These are phyloP conservation scores for Plasmodium vivax DNA, from an alignment of 169 alveolate genomes.

Conservation along the genomic window DNA sequence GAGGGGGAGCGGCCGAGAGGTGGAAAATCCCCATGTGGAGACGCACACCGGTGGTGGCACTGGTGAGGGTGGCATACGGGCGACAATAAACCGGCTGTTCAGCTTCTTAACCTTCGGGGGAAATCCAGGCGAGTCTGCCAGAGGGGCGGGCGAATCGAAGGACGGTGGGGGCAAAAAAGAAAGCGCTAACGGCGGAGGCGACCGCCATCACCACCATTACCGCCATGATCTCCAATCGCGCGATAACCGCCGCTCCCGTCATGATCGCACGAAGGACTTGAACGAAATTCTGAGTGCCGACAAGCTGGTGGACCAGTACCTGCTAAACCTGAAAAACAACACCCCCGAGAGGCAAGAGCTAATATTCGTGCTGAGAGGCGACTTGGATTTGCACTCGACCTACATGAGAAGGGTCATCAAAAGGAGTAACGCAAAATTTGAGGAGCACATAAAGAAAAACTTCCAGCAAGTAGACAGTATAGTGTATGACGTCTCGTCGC, in stretches of 20 bases:
- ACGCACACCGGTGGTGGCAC: neutral
- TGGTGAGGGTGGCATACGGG: neutral
- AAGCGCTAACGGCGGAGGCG: too few relatives aligned
- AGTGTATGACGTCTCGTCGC: constrained; percentile 35
- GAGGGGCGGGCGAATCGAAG: neutral
- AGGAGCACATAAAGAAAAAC: constrained; percentile 12
- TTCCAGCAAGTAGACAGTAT: constrained; percentile 23
- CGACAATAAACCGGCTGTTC: neutral
- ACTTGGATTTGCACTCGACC: constrained; percentile 25
- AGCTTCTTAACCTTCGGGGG: neutral
- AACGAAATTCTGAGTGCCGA: constrained; percentile 1
- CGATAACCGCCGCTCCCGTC: neutral
- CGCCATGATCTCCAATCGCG: too few relatives aligned
- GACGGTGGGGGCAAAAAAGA: neutral
- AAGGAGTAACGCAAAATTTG: constrained; percentile 9
- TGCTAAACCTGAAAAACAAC: constrained; percentile 20
- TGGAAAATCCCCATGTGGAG: neutral
- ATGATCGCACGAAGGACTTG: neutral
- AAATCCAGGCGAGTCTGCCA: neutral
- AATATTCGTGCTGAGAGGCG: constrained; percentile 43
- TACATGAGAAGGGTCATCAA: constrained; percentile 16
- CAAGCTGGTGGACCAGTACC: constrained; percentile 49
- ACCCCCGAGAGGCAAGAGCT: constrained; percentile 29
- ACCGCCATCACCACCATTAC: neutral
- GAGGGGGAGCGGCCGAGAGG: neutral